Evolutionary conservation across 805 yeast species (phyloP).

Genomic region (Myxozyma udenii): DNA sequence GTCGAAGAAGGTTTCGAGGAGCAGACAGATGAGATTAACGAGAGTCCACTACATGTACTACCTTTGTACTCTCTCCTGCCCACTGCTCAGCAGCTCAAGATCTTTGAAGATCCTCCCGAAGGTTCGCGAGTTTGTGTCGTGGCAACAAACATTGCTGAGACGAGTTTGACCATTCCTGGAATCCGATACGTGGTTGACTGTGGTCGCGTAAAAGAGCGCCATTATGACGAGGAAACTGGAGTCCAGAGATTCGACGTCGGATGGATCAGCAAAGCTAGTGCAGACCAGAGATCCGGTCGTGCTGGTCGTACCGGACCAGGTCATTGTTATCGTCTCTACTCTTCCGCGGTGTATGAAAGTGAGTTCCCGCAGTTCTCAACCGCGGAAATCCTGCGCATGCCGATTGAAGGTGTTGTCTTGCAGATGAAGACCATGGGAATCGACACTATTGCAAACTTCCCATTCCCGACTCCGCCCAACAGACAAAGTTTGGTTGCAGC

Average conservation of each 20-base stretch:
- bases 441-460: slow-evolving; percentile 83
- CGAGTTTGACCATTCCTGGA: slow-evolving; percentile 94
- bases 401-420: slow-evolving; percentile 91
- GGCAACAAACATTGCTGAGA: slow-evolving; percentile 97
- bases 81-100: slow-evolving; percentile 92
- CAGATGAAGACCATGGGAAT: slow-evolving; percentile 98
- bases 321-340: slow-evolving; percentile 85
- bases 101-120: slow-evolving; percentile 78
- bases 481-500: slow-evolving; percentile 58
- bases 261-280: slow-evolving; percentile 94
- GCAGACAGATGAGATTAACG: slow-evolving; percentile 44
- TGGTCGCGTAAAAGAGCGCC: slow-evolving; percentile 89
- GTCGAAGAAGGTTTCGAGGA: slow-evolving; percentile 71
- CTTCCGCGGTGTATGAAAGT: slow-evolving; percentile 89
- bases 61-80: slow-evolving; percentile 92
- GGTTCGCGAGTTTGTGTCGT: slow-evolving; percentile 87
- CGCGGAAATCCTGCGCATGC: slow-evolving; percentile 93
- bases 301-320: slow-evolving; percentile 99
- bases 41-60: slow-evolving; percentile 76
- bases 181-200: slow-evolving; percentile 91
- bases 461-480: slow-evolving; percentile 93
- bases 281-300: slow-evolving; percentile 93
- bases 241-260: slow-evolving; percentile 88
- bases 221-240: slow-evolving; percentile 75
- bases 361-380: slow-evolving; percentile 76